Evolutionary conservation across 768 basidiomycete species (phyloP).

Genomic region (Mycena sanguinolenta): DNA sequence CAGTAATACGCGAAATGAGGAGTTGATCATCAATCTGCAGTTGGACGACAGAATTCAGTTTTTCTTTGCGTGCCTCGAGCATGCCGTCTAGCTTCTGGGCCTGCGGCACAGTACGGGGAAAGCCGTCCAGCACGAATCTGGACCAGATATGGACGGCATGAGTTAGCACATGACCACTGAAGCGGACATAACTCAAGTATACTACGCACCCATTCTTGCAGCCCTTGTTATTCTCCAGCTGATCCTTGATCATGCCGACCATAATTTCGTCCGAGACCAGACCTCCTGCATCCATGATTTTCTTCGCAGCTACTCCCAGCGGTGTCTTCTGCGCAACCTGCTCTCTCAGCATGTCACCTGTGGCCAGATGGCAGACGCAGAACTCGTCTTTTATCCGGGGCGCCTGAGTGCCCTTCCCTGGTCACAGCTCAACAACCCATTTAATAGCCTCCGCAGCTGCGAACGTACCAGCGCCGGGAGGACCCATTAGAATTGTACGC

Average conservation of each 20-base stretch:
- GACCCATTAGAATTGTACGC: slow-evolving; percentile 93
- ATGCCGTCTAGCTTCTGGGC: slow-evolving; percentile 96
- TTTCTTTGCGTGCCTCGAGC: slow-evolving; percentile 86
- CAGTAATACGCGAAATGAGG: slow-evolving; percentile 97
- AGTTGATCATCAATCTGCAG: slow-evolving; percentile 94
- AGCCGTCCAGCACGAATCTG: slow-evolving; percentile 99
- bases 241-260: slow-evolving; percentile 97
- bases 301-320: slow-evolving; percentile 93
- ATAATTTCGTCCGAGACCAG: slow-evolving; percentile 97
- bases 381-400: slow-evolving; percentile 92
- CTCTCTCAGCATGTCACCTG: slow-evolving; percentile 98
- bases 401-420: slow-evolving; percentile 99
- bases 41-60: slow-evolving; percentile 92
- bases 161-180: not conserved
- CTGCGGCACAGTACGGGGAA: slow-evolving; percentile 97
- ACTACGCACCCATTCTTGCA: slow-evolving; percentile 95
- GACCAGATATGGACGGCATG: not conserved
- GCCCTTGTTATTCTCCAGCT: slow-evolving; percentile 90
- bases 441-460: slow-evolving; percentile 6
- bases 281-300: slow-evolving; percentile 97
- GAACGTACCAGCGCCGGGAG: slow-evolving; percentile 92
- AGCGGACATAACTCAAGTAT: not conserved
- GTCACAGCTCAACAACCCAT: slow-evolving; percentile 12
- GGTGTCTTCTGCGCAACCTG: slow-evolving; percentile 90
- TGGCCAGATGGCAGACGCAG: slow-evolving; percentile 98